Evolutionary conservation across 2,329 filamentous ascomycete species (phyloP).

Genomic region (Conoideocrella luteorostrata): DNA sequence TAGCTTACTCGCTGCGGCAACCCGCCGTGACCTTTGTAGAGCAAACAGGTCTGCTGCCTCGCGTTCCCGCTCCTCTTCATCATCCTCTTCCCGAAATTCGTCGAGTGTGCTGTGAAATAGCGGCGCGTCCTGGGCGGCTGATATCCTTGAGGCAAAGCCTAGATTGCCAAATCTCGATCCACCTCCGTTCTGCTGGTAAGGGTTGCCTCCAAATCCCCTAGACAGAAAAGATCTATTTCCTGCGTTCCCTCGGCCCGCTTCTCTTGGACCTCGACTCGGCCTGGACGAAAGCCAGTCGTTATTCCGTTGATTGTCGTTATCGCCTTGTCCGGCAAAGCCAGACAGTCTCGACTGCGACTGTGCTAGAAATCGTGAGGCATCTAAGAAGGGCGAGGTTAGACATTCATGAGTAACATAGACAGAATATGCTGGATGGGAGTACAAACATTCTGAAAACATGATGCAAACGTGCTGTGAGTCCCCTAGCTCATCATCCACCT

Average conservation of each 20-base stretch:
- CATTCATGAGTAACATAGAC: not conserved
- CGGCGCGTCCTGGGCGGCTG: conserved; percentile 70
- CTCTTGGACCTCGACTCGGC: conserved; percentile 25
- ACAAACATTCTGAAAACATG: conserved; percentile 76
- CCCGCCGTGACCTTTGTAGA: conserved; percentile 78
- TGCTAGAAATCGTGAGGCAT: conserved; percentile 92
- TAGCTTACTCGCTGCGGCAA: conserved; percentile 77
- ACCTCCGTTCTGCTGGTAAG: conserved; percentile 71
- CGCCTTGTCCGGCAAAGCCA: conserved; percentile 54
- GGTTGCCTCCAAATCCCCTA: conserved; percentile 56
- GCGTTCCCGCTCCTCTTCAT: conserved; percentile 81
- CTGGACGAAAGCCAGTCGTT: conserved; percentile 28
- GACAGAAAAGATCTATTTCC: conserved; percentile 37
- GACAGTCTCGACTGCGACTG: conserved; percentile 92
- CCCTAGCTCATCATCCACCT: conserved; percentile 25
- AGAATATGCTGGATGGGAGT: not conserved
- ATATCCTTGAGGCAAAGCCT: conserved; percentile 71
- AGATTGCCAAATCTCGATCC: conserved; percentile 65
- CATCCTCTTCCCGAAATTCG: conserved; percentile 87
- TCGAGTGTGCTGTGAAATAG: conserved; percentile 91
- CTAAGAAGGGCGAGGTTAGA: conserved; percentile 37
- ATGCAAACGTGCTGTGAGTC: conserved; percentile 11
- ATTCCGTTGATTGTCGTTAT: conserved; percentile 24
- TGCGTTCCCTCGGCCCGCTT: conserved; percentile 21
- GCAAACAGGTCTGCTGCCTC: conserved; percentile 94